Evolutionary conservation across 176 grass and related monocot species (phyloP).

Genomic region (Alloteropsis semialata): DNA sequence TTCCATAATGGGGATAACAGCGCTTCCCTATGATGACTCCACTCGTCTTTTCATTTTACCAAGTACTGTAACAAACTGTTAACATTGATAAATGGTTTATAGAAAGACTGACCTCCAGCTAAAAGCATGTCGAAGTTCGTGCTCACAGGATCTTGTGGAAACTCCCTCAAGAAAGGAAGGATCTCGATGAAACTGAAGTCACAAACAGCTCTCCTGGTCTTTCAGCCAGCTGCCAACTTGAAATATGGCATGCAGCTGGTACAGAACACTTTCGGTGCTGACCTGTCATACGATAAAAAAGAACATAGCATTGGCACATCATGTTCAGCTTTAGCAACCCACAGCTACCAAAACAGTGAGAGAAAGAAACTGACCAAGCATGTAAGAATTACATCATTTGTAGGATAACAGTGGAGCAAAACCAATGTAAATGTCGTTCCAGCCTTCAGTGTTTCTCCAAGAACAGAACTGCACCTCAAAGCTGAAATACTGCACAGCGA

Average conservation of each 20-base stretch:
- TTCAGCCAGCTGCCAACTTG: neutral
- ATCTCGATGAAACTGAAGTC: neutral
- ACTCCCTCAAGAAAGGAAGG: neutral
- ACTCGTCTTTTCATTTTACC: constrained; percentile 1
- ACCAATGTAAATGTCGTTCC: neutral
- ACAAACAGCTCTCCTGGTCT: neutral
- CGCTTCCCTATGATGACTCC: constrained; percentile 5
- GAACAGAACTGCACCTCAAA: neutral
- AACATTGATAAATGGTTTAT: neutral
- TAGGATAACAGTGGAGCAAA: constrained; percentile 7
- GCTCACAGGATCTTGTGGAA: neutral
- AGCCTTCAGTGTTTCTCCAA: neutral
- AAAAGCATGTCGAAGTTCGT: neutral
- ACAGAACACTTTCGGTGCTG: neutral
- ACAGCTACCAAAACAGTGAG: constrained; percentile 12
- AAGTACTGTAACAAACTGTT: constrained; percentile 6
- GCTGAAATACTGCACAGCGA: neutral
- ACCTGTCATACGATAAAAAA: constrained; percentile 26
- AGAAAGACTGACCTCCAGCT: constrained; percentile 1
- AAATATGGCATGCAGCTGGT: constrained; percentile 26
- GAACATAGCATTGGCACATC: neutral
- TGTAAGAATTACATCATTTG: neutral
- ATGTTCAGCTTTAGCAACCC: neutral
- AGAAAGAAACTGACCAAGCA: neutral
- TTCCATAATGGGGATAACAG: constrained; percentile 25